phyloP scores from a whole-genome alignment of 2,329 filamentous ascomycete species.

The Akanthomyces uredinophilus region DNA sequence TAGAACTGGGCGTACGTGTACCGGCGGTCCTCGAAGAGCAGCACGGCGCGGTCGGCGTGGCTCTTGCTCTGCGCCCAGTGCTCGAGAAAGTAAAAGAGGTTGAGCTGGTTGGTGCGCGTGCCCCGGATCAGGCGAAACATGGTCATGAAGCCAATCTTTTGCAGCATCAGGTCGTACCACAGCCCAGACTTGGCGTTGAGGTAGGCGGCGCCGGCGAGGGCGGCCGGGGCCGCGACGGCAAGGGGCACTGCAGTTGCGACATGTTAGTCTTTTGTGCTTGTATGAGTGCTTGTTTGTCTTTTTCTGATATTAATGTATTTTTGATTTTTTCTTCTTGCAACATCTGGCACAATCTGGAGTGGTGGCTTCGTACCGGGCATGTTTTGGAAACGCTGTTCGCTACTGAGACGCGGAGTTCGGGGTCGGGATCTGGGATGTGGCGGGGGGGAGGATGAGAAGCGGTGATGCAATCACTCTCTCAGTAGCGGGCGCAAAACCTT shows the following conservation, averaged over 20 bases:
- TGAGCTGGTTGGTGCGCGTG: constrained; percentile 57
- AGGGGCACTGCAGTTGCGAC: constrained; percentile 42
- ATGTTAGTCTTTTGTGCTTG: not conserved
- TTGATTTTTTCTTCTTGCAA: too few species aligned
- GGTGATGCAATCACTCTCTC: too few species aligned
- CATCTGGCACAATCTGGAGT: too few species aligned
- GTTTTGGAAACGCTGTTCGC: too few species aligned
- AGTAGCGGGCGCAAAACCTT: too few species aligned
- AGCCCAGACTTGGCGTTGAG: constrained; percentile 66
- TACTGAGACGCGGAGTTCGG: too few species aligned
- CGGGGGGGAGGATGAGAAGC: too few species aligned
- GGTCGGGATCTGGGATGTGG: too few species aligned
- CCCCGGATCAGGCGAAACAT: constrained; percentile 39
- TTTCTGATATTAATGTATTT: too few species aligned
- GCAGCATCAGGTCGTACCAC: constrained; percentile 58
- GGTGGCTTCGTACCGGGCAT: too few species aligned
- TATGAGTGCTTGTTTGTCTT: too few species aligned
- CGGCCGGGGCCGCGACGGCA: constrained; percentile 52
- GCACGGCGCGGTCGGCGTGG: constrained; percentile 50
- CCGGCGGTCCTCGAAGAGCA: constrained; percentile 62
- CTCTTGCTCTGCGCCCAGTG: constrained; percentile 49
- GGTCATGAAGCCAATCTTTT: constrained; percentile 49
- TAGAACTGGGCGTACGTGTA: constrained; percentile 77
- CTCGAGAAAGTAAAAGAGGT: constrained; percentile 72
- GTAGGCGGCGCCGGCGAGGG: constrained; percentile 66